Base-by-base conservation (phyloP, 139 green algal species). In the Chlamydomonas schloesseri region DNA sequence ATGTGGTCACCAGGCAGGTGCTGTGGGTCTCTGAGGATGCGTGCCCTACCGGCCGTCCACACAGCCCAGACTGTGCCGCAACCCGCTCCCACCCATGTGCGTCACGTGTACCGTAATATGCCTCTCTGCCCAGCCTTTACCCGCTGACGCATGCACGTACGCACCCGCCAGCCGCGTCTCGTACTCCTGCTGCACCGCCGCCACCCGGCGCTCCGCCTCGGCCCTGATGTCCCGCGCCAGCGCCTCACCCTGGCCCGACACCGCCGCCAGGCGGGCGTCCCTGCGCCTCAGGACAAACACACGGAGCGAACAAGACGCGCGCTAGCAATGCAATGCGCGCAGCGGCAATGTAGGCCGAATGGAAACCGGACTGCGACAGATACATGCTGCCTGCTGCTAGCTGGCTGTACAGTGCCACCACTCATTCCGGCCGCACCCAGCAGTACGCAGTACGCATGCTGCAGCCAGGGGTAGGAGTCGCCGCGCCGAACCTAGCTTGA, bases 91-190 rank as follows among this genome's bases (percentile, higher is more conserved):
- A n/a, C n/a, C n/a, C n/a, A n/a, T n/a, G n/a, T n/a, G n/a, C n/a
- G n/a, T n/a, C n/a, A n/a, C n/a, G n/a, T n/a, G n/a, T n/a, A n/a
- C n/a, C n/a, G n/a, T n/a, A n/a, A n/a, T n/a, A n/a, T n/a, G n/a
- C n/a, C n/a, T n/a, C n/a, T n/a, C n/a, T n/a, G n/a, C n/a, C n/a
- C n/a, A n/a, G n/a, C n/a, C n/a, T n/a, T n/a, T n/a, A n/a, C n/a
- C n/a, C n/a, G n/a, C n/a, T n/a, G n/a, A n/a, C n/a, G n/a, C n/a
- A n/a, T n/a, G n/a, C n/a, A n/a, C n/a, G n/a, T n/a, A 73, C 83
- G 10, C 84, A 84, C 84, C 70, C 31, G 65, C 3, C 46, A 84
- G 62, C 50, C 74, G 62, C 17, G 46, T 18, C 28, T 84, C 74
- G 65, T 78, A 72, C 28, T 89, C 74, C 1, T 34, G 17, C 34